Evolutionary conservation across 768 basidiomycete species (phyloP), one percentile per base, ranked within the genome.

Genomic region (Hygrophorus russula): DNA sequence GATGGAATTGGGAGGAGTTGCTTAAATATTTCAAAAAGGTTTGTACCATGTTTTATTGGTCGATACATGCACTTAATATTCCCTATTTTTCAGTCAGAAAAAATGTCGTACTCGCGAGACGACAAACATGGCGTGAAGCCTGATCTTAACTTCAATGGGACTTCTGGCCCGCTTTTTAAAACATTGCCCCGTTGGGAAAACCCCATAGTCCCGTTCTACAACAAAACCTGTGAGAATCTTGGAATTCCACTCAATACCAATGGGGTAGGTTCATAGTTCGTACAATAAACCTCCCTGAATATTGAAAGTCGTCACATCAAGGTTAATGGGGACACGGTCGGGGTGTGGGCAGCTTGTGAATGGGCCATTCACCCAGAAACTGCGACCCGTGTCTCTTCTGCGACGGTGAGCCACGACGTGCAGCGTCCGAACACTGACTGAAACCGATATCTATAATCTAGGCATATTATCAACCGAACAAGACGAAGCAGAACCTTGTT

Each of bases 1-100:
- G 45, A 1, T 51, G 50, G 50, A 51, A 50, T 30, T 50, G 44
- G 40, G 31, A 24, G 3, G 39, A 20, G 11, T 47, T 49, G 15
- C 35, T 49, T 11, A 36, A 46, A 27, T 51, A 51, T 34, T 49
- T 49, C 36, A 18, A 14, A 29, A 14, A 18, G 18, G 8, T 15
- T 44, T n/a, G 7, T 32, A 17, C 15, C 7, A 36, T 14, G 11
- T 17, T 12, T 15, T 8, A 9, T 14, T 36, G 44, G 39, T 38
- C 6, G 46, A 40, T 29, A 33, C 47, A 2, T 31, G 45, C n/a
- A 11, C 12, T 8, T 45, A 30, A 15, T 7, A 11, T 29, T 10
- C 42, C 19, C 15, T 28, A 4, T 31, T 31, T 17, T 29, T 17
- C 32, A 39, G 37, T 10, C 17, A 24, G 24, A 24, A 24, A 24